Percentiles rank a stretch among this genome's conserved stretches.
phyloP scores from a whole-genome alignment of 176 grass and related monocot genomes.

The Aegilops umbellulata region DNA sequence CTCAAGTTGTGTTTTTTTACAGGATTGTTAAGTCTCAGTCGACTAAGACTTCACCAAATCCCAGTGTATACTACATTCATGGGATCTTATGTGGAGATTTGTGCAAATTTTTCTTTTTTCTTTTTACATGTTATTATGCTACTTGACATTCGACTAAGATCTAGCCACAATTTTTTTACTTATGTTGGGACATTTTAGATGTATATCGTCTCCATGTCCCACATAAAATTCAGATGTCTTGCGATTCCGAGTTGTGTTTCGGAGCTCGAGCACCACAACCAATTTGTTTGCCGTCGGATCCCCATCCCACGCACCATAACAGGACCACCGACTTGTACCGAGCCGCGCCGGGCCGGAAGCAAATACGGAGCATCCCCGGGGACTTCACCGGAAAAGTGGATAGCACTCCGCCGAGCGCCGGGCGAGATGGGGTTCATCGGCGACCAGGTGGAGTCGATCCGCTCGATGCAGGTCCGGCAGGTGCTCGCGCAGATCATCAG shows the following conservation, averaged over 20 bases:
- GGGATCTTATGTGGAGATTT: no score
- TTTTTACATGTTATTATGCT: no score
- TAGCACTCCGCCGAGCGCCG: background rate
- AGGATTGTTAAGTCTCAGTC: no score
- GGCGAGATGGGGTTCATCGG: constrained; percentile 27
- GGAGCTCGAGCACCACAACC: background rate
- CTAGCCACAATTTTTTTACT: no score
- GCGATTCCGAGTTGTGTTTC: background rate
- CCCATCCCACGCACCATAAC: background rate
- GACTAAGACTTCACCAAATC: no score
- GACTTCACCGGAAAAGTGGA: background rate
- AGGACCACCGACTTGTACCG: background rate
- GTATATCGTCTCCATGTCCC: no score
- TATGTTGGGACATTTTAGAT: no score
- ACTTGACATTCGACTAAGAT: no score
- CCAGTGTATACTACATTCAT: no score
- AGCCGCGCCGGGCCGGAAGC: background rate
- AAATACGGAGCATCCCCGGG: background rate
- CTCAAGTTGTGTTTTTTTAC: no score
- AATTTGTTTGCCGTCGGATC: background rate
- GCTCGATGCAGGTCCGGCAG: constrained; percentile 17
- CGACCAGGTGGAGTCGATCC: constrained; percentile 27
- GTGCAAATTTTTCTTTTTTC: no score
- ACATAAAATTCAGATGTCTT: background rate
- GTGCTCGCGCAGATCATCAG: constrained; percentile 8